Conservation (phyloP, 2,329 filamentous ascomycete genomes). For the Knoxdaviesia proteae region DNA sequence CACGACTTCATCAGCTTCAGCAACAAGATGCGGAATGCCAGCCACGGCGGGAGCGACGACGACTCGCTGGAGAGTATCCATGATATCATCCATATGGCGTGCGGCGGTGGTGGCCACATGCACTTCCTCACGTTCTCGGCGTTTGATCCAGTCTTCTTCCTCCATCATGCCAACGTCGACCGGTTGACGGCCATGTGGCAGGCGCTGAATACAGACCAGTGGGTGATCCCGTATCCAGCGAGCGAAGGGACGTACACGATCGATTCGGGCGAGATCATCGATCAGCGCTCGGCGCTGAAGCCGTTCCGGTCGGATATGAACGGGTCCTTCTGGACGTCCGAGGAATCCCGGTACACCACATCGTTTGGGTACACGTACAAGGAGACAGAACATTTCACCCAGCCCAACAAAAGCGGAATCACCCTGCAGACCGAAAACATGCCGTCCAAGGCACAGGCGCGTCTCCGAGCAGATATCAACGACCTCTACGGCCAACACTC, state of each 20-base stretch:
- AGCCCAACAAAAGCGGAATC: no score
- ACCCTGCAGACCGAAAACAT: no score
- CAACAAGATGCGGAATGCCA: constrained; percentile 41
- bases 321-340: constrained; percentile 48
- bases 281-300: constrained; percentile 34
- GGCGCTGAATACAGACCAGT: constrained; percentile 45
- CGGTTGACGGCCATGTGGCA: constrained; percentile 63
- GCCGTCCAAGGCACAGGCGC: constrained; percentile 9
- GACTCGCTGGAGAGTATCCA: constrained; percentile 48
- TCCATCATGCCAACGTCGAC: constrained; percentile 61
- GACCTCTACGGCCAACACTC: constrained; percentile 13
- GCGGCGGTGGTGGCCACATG: constrained; percentile 45
- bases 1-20: constrained; percentile 47
- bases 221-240: constrained; percentile 34
- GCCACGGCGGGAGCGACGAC: constrained; percentile 23
- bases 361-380: constrained; percentile 57
- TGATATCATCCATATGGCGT: constrained; percentile 38
- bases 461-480: constrained; percentile 35
- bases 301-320: constrained; percentile 42
- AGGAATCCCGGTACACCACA: constrained; percentile 33
- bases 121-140: constrained; percentile 49
- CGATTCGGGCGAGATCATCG: constrained; percentile 28
- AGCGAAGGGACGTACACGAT: constrained; percentile 41
- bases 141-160: constrained; percentile 62
- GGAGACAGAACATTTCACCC: constrained; percentile 21